Base-by-base conservation (phyloP, 495 filamentous ascomycete species). In the Astrothelium subdiscretum region DNA sequence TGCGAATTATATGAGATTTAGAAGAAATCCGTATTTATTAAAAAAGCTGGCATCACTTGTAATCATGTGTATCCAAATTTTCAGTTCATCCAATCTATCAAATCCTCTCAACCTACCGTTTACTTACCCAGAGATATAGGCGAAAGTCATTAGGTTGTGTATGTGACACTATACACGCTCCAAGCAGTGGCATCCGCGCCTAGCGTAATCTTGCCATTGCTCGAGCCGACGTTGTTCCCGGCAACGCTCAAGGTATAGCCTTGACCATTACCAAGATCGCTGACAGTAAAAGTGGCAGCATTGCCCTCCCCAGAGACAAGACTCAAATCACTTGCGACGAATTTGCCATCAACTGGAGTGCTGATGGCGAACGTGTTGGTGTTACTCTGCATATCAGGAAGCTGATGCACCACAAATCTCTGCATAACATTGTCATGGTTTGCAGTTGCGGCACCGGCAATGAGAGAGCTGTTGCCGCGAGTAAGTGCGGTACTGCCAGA, bases 321-420 rank as follows among this genome's bases (percentile, higher is more conserved):
- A 3, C 22, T 43, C 0, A 70, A 73, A 8, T 64, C 32, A 5
- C 63, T 22, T 0, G 75, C 72, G 10, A 81, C 58, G 71, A 73
- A 80, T 59, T 68, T 69, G 5, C 76, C 76, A 69, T 83, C 79
- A 29, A 77, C 62, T 3, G 78, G 78, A 61, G 77, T 81, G 42
- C 73, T 76, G 52, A 81, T 71, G n/a, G 70, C 74, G 69, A 81
- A 81, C 12, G 71, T 67, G 58, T 72, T 74, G 20, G 65, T 64
- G 26, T 68, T 69, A 24, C 48, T 54, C 48, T 54, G 48, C 48
- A 54, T 54, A 54, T 54, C 48, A 54, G 48, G 48, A 27, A 54
- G 48, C 61, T 76, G 76, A 62, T 81, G 79, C 11, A 80, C 71
- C 1, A 83, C 72, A 79, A 79, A 83, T 42, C 80, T 74, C 65